Conservation (phyloP, 78 protist species). For the Corallochytrium limacisporum region DNA sequence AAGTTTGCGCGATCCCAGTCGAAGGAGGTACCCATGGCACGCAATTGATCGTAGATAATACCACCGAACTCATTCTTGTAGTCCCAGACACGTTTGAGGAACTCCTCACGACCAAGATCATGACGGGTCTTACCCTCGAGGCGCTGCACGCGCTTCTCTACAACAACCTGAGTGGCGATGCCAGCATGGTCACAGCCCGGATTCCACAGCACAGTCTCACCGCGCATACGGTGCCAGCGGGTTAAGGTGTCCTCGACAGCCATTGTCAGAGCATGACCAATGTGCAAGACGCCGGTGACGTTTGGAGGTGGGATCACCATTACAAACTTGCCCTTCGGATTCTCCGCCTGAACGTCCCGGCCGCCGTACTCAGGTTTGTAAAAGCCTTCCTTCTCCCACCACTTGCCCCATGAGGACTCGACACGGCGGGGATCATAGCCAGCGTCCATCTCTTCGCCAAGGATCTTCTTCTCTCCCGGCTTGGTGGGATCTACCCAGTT, state of each 20-base stretch:
- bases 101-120: constrained; percentile 87
- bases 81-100: constrained; percentile 78
- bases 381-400: constrained; percentile 85
- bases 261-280: constrained; percentile 96
- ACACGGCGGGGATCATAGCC: constrained; percentile 67
- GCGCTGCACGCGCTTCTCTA: constrained; percentile 71
- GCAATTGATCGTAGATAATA: constrained; percentile 74
- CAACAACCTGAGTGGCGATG: constrained; percentile 86
- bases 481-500: not conserved
- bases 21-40: constrained; percentile 74
- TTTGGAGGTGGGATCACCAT: constrained; percentile 98
- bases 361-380: constrained; percentile 56
- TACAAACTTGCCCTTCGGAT: constrained; percentile 43
- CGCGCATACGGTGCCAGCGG: constrained; percentile 87
- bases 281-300: constrained; percentile 97
- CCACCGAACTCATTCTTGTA: constrained; percentile 79
- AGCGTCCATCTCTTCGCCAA: not conserved
- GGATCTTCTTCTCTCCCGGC: not conserved
- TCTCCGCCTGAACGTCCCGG: not conserved
- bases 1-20: constrained; percentile 96
- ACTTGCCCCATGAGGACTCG: constrained; percentile 83
- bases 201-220: constrained; percentile 73
- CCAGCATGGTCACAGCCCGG: constrained; percentile 99
- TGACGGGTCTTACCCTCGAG: constrained; percentile 40
- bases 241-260: constrained; percentile 72